These are phyloP conservation scores for Plasmopara muralis DNA, from an alignment of 352 stramenopile species.

Conservation along the genomic window DNA sequence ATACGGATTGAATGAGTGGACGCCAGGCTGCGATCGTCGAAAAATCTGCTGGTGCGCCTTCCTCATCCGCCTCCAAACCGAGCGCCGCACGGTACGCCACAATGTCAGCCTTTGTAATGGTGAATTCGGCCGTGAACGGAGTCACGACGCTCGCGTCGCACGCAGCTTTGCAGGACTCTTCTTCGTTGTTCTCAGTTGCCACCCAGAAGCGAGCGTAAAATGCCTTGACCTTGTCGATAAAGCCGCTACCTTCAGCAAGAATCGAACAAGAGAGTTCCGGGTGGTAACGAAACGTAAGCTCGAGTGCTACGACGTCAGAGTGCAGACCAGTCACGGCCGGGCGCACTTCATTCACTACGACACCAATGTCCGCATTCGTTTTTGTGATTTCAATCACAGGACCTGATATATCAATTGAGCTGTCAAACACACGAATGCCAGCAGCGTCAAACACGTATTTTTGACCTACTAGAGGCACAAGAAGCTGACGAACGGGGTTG, in stretches of 20 bases:
- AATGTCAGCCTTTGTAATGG: slow-evolving; percentile 49
- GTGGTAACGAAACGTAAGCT: slow-evolving; percentile 52
- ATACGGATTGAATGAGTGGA: slow-evolving; percentile 76
- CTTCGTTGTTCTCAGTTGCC: slow-evolving; percentile 49
- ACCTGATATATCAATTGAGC: slow-evolving; percentile 22
- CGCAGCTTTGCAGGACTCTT: slow-evolving; percentile 46
- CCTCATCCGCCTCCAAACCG: slow-evolving; percentile 25
- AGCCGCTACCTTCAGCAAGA: slow-evolving; percentile 34
- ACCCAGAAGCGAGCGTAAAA: slow-evolving; percentile 81
- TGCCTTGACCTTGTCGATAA: slow-evolving; percentile 52
- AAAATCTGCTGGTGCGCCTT: slow-evolving; percentile 57
- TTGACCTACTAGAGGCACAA: slow-evolving; percentile 43
- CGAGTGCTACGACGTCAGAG: slow-evolving; percentile 36
- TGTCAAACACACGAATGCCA: slow-evolving; percentile 38
- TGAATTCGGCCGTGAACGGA: slow-evolving; percentile 59
- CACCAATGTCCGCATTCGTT: slow-evolving; percentile 27
- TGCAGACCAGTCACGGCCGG: slow-evolving; percentile 45
- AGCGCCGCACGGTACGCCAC: slow-evolving; percentile 54
- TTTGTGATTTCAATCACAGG: slow-evolving; percentile 53
- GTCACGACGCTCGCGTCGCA: slow-evolving; percentile 54
- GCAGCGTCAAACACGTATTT: slow-evolving; percentile 29
- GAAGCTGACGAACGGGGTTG: slow-evolving; percentile 53
- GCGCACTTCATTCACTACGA: slow-evolving; percentile 51
- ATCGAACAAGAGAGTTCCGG: slow-evolving; percentile 43
- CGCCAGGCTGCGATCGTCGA: slow-evolving; percentile 76